Evolutionary conservation across 2,329 filamentous ascomycete species (phyloP).

Genomic region (Purpureocillium lavendulum): DNA sequence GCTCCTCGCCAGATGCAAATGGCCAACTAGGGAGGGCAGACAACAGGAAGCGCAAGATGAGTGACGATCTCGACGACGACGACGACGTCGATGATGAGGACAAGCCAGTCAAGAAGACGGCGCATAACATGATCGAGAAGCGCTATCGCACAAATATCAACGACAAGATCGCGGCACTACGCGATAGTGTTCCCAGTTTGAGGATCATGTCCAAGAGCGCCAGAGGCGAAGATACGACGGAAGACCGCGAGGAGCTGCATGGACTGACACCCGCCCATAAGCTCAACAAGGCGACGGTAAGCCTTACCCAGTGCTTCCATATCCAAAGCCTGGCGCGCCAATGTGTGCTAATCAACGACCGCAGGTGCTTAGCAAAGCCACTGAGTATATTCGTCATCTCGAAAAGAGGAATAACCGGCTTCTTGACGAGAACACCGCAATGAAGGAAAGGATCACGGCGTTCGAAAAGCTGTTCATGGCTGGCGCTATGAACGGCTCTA

Average conservation of each 20-base stretch:
- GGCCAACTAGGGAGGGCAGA: conserved; percentile 33
- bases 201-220: conserved; percentile 73
- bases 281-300: conserved; percentile 89
- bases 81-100: conserved; percentile 51
- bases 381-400: conserved; percentile 89
- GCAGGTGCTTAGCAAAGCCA: conserved; percentile 83
- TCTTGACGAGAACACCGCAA: conserved; percentile 68
- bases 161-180: conserved; percentile 87
- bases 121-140: conserved; percentile 98
- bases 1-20: conserved; percentile 52
- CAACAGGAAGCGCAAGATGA: conserved; percentile 62
- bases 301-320: conserved; percentile 5
- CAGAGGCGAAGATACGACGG: conserved; percentile 57
- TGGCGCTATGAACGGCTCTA: conserved; percentile 58
- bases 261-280: conserved; percentile 85
- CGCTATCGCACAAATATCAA: conserved; percentile 93
- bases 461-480: conserved; percentile 74
- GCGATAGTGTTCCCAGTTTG: conserved; percentile 86
- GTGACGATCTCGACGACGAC: conserved; percentile 41
- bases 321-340: neutral
- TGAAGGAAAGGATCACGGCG: conserved; percentile 69
- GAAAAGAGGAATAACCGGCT: conserved; percentile 84
- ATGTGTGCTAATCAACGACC: neutral
- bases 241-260: conserved; percentile 66
- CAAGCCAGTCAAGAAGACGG: conserved; percentile 71